These are phyloP conservation scores for Erodium trifolium DNA, from an alignment of 441 rosid species.

Conservation along the genomic window DNA sequence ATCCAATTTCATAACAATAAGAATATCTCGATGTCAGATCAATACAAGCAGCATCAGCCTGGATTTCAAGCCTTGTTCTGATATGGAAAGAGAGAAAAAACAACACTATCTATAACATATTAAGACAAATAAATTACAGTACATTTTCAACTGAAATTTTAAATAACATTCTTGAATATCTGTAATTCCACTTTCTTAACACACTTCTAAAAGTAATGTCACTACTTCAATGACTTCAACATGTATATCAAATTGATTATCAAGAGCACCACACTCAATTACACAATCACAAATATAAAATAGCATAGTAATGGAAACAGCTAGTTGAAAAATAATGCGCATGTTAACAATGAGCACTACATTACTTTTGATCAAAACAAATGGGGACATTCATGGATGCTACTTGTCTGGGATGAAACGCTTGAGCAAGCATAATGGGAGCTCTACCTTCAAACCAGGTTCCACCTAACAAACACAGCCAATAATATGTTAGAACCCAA, in stretches of 20 bases:
- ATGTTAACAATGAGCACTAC: background rate
- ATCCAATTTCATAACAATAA: conserved; percentile 74
- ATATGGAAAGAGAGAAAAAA: background rate
- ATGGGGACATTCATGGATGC: conserved; percentile 50
- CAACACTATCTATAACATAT: conserved; percentile 6
- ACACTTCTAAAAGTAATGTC: background rate
- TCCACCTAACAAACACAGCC: conserved; percentile 40
- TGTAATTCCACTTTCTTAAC: background rate
- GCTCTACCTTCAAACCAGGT: conserved; percentile 69
- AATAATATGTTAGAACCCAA: background rate
- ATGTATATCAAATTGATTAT: background rate
- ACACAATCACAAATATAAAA: background rate
- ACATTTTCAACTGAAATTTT: background rate
- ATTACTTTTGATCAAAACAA: conserved; percentile 73
- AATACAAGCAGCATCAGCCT: conserved; percentile 85
- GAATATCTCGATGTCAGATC: conserved; percentile 69
- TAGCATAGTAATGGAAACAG: background rate
- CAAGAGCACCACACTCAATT: conserved; percentile 4
- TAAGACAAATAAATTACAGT: conserved; percentile 9
- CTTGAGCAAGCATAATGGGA: conserved; percentile 84
- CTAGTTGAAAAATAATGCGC: background rate
- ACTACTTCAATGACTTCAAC: background rate
- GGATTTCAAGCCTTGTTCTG: conserved; percentile 77
- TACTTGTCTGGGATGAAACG: conserved; percentile 62
- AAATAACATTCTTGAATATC: background rate